phyloP scores from a whole-genome alignment of 2,329 filamentous ascomycete species.

The Paracamarosporium sp. region DNA sequence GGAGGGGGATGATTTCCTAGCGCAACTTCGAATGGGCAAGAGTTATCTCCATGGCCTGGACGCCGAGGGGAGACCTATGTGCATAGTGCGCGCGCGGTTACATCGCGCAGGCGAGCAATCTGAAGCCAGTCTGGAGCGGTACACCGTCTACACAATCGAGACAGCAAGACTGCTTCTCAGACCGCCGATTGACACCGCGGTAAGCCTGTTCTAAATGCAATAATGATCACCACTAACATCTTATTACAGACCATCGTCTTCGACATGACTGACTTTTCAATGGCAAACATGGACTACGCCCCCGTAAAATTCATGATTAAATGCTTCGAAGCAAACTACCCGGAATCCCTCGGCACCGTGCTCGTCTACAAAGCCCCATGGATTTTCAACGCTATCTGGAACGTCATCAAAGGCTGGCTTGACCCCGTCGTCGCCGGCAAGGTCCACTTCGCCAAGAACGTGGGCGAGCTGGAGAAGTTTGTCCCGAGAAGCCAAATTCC shows the following conservation, averaged over 20 bases:
- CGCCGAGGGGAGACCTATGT: slow-evolving; percentile 84
- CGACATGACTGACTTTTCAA: slow-evolving; percentile 91
- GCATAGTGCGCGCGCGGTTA: slow-evolving; percentile 80
- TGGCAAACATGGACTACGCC: slow-evolving; percentile 98
- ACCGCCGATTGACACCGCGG: slow-evolving; percentile 87
- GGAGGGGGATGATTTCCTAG: slow-evolving; percentile 77
- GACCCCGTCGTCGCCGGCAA: slow-evolving; percentile 95
- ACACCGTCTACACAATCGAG: slow-evolving; percentile 94
- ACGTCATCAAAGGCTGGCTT: slow-evolving; percentile 92
- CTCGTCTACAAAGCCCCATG: slow-evolving; percentile 96
- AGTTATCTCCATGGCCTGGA: slow-evolving; percentile 90
- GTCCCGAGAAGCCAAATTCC: slow-evolving; percentile 75
- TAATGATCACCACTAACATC: slow-evolving; percentile 22
- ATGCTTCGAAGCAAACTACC: slow-evolving; percentile 98
- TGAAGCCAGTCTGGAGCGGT: slow-evolving; percentile 82
- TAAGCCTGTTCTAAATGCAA: slow-evolving; percentile 56
- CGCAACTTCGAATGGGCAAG: slow-evolving; percentile 87
- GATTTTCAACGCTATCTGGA: slow-evolving; percentile 98
- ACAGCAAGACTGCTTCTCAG: slow-evolving; percentile 84
- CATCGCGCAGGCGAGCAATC: slow-evolving; percentile 84
- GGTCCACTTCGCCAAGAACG: slow-evolving; percentile 87
- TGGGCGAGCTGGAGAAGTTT: slow-evolving; percentile 78
- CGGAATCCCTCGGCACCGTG: slow-evolving; percentile 86
- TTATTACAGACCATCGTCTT: slow-evolving; percentile 81
- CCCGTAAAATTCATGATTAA: slow-evolving; percentile 99